phyloP scores from a whole-genome alignment of 1,139 yeast species.

The Taiozyma sp. region DNA sequence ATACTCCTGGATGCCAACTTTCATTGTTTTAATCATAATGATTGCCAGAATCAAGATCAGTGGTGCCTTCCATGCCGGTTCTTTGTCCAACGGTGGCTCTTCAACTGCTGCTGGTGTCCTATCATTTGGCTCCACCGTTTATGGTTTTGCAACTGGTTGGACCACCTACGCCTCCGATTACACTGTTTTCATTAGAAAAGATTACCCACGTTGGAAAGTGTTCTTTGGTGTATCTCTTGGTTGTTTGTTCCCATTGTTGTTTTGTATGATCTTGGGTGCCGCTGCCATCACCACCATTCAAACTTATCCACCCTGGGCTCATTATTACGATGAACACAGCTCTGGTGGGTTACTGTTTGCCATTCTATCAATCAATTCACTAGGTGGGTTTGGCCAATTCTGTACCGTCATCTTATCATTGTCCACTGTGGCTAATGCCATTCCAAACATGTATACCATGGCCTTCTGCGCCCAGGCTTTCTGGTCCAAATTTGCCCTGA shows the following conservation, averaged over 20 bases:
- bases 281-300: slow-evolving; percentile 69
- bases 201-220: slow-evolving; percentile 52
- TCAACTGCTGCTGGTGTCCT: slow-evolving; percentile 73
- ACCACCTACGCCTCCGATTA: slow-evolving; percentile 90
- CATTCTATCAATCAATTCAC: slow-evolving; percentile 67
- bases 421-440: slow-evolving; percentile 82
- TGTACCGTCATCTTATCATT: slow-evolving; percentile 80
- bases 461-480: slow-evolving; percentile 80
- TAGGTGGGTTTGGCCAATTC: slow-evolving; percentile 85
- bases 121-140: slow-evolving; percentile 79
- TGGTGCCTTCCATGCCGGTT: slow-evolving; percentile 47
- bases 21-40: slow-evolving; percentile 65
- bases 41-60: slow-evolving; percentile 73
- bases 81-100: slow-evolving; percentile 35
- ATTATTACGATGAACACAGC: slow-evolving; percentile 36
- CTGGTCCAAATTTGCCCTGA: slow-evolving; percentile 61
- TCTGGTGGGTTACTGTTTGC: slow-evolving; percentile 82
- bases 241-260: slow-evolving; percentile 59
- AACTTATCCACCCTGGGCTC: slow-evolving; percentile 39
- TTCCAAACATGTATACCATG: slow-evolving; percentile 89
- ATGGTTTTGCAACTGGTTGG: slow-evolving; percentile 95
- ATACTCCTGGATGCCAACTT: slow-evolving; percentile 85
- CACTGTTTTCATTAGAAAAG: slow-evolving; percentile 76
- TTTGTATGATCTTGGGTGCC: slow-evolving; percentile 80
- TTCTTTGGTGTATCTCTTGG: slow-evolving; percentile 64